Conservation (phyloP, 2,329 filamentous ascomycete genomes). For the Colletotrichum sp. region DNA sequence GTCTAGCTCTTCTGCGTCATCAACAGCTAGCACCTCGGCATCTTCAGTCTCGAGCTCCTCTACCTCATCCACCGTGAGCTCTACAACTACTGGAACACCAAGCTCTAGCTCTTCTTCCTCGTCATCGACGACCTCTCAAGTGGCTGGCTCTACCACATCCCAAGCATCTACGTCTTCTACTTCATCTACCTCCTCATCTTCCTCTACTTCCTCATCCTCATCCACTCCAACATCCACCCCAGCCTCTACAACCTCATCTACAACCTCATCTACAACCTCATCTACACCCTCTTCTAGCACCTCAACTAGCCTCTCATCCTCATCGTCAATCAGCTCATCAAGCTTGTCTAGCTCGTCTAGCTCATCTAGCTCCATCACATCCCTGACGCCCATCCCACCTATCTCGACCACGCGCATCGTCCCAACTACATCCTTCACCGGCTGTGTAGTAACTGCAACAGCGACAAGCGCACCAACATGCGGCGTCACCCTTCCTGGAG, state of each 20-base stretch:
- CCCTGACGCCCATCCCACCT: not conserved
- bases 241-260: not conserved
- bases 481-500: not conserved
- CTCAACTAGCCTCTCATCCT: not conserved
- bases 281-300: not conserved
- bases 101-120: not conserved
- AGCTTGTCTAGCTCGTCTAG: not conserved
- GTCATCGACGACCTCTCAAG: not conserved
- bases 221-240: fast-evolving
- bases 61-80: not conserved
- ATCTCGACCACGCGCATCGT: not conserved
- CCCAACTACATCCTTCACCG: not conserved
- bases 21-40: not conserved
- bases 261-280: not conserved
- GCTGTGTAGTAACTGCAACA: not conserved
- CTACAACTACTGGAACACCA: not conserved
- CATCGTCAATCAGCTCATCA: not conserved
- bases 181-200: not conserved
- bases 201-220: not conserved
- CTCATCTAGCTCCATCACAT: not conserved
- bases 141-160: not conserved
- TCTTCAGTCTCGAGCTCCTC: not conserved
- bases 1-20: not conserved
- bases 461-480: not conserved
- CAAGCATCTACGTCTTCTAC: not conserved